Evolutionary conservation across 208 protist genomes (phyloP).

Genomic region (Naegleria fowleri): DNA sequence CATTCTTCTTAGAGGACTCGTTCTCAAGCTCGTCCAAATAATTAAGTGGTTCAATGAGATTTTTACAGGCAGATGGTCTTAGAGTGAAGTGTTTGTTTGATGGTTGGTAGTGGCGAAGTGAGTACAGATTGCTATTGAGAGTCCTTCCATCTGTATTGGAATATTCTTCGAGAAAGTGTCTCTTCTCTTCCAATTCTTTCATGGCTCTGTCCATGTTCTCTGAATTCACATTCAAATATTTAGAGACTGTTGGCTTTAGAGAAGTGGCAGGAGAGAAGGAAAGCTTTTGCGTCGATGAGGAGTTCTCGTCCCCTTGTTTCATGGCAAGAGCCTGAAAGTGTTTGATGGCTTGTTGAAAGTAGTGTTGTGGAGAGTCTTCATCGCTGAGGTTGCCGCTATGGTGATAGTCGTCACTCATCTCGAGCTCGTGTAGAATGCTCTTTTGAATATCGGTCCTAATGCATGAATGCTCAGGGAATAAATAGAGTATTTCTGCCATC

Average conservation of each 20-base stretch:
- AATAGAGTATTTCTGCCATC: not conserved
- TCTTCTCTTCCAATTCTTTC: not conserved
- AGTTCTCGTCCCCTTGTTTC: not conserved
- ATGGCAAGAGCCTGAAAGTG: not conserved
- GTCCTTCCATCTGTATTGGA: too few relatives aligned
- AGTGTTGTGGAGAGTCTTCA: not conserved
- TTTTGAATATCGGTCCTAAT: not conserved
- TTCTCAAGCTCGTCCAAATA: not conserved
- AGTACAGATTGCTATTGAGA: too few relatives aligned
- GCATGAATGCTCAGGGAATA: not conserved
- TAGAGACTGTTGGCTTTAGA: not conserved
- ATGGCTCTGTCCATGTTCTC: not conserved
- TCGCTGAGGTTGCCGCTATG: too few relatives aligned
- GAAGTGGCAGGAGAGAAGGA: not conserved
- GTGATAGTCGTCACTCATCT: not conserved
- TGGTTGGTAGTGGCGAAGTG: not conserved
- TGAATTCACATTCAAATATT: not conserved
- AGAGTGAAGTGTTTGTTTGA: not conserved
- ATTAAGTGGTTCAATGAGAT: not conserved
- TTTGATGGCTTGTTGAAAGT: not conserved
- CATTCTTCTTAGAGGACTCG: not conserved
- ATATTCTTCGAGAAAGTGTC: not conserved
- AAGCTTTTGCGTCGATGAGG: not conserved
- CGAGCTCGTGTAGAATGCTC: not conserved
- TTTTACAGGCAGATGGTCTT: not conserved